These are phyloP conservation scores for Tylopilus sp. DNA, from an alignment of 1,284 basidiomycete genomes.

Conservation along the genomic window DNA sequence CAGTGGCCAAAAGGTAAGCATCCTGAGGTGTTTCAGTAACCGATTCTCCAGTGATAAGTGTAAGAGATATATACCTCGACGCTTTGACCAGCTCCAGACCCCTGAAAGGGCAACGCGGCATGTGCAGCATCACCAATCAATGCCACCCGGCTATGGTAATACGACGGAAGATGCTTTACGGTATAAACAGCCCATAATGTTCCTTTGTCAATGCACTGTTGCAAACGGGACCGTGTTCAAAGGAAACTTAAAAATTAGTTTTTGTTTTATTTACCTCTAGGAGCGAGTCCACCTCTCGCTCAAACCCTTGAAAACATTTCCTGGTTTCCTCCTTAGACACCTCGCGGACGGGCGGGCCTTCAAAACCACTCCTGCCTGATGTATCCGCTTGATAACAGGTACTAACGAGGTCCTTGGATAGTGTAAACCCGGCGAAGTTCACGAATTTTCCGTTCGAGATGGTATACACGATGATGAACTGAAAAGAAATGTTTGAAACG, in stretches of 20 bases:
- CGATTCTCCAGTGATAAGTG: background rate
- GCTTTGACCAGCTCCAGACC: conserved; percentile 66
- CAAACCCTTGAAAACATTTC: conserved; percentile 39
- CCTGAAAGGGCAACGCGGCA: conserved; percentile 66
- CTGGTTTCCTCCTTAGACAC: conserved; percentile 39
- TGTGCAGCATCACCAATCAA: conserved; percentile 70
- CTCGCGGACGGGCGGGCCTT: conserved; percentile 45
- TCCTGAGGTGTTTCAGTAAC: conserved; percentile 41
- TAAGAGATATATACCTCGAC: conserved; percentile 56
- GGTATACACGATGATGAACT: conserved; percentile 41
- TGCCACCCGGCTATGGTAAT: conserved; percentile 52
- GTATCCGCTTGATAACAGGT: conserved; percentile 34
- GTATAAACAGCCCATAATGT: conserved; percentile 64
- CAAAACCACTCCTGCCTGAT: conserved; percentile 29
- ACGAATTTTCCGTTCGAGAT: conserved; percentile 43
- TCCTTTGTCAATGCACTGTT: conserved; percentile 50
- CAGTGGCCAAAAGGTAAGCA: conserved; percentile 52
- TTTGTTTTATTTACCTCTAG: conserved; percentile 32
- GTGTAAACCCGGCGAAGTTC: conserved; percentile 47
- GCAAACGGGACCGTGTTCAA: background rate
- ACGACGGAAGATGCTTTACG: conserved; percentile 52
- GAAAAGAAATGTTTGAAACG: conserved; percentile 11
- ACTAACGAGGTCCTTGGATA: conserved; percentile 39
- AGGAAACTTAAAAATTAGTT: background rate
- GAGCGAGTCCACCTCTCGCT: conserved; percentile 40